Percentiles rank a stretch among this genome's conserved stretches.
phyloP scores from a whole-genome alignment of 2,329 filamentous ascomycete species.

The Arthrobotrys megalospora region DNA sequence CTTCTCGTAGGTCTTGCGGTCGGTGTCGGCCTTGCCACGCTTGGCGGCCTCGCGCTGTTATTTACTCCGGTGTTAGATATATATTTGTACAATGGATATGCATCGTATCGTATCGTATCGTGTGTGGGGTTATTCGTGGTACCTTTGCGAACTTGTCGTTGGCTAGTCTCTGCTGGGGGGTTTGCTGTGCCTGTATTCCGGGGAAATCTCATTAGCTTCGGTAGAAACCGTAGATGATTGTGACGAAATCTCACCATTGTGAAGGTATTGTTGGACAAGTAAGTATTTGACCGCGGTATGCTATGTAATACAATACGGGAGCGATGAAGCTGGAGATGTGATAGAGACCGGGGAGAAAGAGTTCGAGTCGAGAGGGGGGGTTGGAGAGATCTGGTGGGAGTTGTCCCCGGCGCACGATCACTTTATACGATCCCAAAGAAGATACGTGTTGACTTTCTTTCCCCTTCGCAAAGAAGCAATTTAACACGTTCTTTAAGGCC shows the following conservation, averaged over 20 bases:
- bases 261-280: slow-evolving; percentile 14
- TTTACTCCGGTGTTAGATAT: not conserved
- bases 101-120: not conserved
- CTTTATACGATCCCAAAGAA: slow-evolving; percentile 42
- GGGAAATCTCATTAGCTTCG: slow-evolving; percentile 19
- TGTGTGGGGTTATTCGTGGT: not conserved
- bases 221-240: not conserved
- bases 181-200: slow-evolving; percentile 77
- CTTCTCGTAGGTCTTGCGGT: slow-evolving; percentile 76
- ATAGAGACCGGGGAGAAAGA: not conserved
- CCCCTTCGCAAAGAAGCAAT: slow-evolving; percentile 40
- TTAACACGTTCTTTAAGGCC: slow-evolving; percentile 11
- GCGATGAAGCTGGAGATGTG: slow-evolving; percentile 2
- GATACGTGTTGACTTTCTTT: slow-evolving; percentile 59
- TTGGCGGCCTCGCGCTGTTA: slow-evolving; percentile 75
- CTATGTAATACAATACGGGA: not conserved
- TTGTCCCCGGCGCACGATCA: not conserved
- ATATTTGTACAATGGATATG: not conserved
- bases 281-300: not conserved
- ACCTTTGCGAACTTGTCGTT: slow-evolving; percentile 82
- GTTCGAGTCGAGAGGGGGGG: not conserved
- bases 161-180: slow-evolving; percentile 83
- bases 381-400: not conserved
- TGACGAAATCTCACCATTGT: slow-evolving; percentile 31
- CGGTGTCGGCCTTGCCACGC: slow-evolving; percentile 80